A percentile compares a stretch with the other conserved stretches of the same genome.
Evolutionary conservation across 202 grass and related monocot genomes (phyloP).

Genomic region (Miscanthus sacchariflorus): DNA sequence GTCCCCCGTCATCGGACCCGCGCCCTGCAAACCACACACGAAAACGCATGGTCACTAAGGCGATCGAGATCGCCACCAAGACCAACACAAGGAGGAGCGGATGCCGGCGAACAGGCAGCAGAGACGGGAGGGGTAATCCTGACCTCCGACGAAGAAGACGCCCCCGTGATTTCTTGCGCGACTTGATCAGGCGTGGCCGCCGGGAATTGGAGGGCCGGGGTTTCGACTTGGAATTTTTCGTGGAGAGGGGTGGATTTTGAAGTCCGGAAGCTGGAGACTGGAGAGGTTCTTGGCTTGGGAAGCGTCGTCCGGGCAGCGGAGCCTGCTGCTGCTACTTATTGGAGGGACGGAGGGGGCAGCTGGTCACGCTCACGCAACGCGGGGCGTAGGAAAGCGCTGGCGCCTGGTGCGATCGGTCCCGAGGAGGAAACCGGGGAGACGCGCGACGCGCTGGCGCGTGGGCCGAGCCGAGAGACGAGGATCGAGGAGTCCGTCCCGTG

Average conservation of each 20-base stretch:
- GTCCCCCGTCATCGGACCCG: constrained; percentile 24
- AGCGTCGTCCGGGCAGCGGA: background rate
- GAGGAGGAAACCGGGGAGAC: background rate
- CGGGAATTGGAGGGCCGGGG: background rate
- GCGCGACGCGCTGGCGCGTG: background rate
- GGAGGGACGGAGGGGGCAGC: background rate
- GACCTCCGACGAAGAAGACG: constrained; percentile 1
- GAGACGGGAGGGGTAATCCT: background rate
- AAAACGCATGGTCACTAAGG: background rate
- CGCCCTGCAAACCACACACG: background rate
- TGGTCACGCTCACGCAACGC: background rate
- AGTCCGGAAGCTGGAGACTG: background rate
- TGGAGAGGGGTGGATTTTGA: background rate
- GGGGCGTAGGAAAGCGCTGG: constrained; percentile 5
- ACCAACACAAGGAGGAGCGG: background rate
- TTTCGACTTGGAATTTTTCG: background rate
- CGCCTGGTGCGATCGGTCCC: constrained; percentile 7
- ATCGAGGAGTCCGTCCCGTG: background rate
- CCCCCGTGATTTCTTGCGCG: background rate
- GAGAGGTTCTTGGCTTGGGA: background rate
- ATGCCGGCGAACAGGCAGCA: too few species aligned
- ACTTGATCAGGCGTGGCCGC: background rate
- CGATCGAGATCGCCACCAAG: background rate
- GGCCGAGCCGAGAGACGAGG: background rate
- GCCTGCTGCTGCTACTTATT: background rate